Evolutionary conservation across 306 rosid species (phyloP).

Genomic region (Rubus parviflorus): DNA sequence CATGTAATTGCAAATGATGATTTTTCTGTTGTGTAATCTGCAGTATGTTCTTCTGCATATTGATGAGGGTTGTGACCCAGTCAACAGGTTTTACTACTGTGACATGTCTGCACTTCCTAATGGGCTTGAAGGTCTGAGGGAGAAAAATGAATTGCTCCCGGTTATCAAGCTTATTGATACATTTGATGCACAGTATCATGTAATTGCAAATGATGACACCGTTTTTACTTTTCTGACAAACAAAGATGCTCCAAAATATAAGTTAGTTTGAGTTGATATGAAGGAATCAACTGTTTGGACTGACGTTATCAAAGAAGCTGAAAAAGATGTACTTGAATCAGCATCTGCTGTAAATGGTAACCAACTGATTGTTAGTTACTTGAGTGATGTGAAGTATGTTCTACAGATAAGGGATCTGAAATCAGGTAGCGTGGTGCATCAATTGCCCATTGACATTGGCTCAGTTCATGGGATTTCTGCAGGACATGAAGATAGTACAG

Average conservation of each 20-base stretch:
- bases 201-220: constrained; percentile 77
- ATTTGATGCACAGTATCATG: constrained; percentile 65
- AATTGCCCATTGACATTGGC: constrained; percentile 87
- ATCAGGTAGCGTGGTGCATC: constrained; percentile 76
- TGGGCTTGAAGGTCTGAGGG: constrained; percentile 64
- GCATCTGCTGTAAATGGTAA: constrained; percentile 73
- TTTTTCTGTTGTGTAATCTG: constrained; percentile 32
- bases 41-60: constrained; percentile 67
- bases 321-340: constrained; percentile 74
- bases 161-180: constrained; percentile 70
- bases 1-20: no score
- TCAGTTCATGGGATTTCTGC: constrained; percentile 69
- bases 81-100: constrained; percentile 82
- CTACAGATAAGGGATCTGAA: constrained; percentile 81
- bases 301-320: constrained; percentile 73
- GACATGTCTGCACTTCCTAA: constrained; percentile 67
- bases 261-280: constrained; percentile 76
- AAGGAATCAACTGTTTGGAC: constrained; percentile 73
- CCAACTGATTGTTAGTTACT: constrained; percentile 75
- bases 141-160: constrained; percentile 63
- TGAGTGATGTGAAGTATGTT: constrained; percentile 88
- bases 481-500: constrained; percentile 58
- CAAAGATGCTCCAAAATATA: constrained; percentile 91
- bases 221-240: constrained; percentile 76
- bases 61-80: constrained; percentile 82